Percentiles rank a stretch among this genome's conserved stretches.
Evolutionary conservation across 352 stramenopile species (phyloP).

Genomic region (Aphanomyces cochlioides): DNA sequence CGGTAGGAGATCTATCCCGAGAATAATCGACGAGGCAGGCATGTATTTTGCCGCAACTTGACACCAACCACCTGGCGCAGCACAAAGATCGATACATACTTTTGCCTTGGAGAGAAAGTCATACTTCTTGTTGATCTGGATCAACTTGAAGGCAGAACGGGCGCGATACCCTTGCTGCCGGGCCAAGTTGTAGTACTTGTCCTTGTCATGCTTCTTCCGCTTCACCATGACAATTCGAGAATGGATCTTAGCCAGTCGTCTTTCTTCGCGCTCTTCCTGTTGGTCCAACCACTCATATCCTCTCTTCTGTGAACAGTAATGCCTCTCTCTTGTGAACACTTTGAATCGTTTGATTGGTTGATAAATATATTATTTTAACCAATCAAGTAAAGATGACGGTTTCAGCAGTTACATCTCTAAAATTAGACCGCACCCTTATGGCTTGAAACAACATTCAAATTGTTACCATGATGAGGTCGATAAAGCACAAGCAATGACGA

Average conservation of each 20-base stretch:
- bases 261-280: no score
- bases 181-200: conserved; percentile 99
- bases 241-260: background rate
- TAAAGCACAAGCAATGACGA: no score
- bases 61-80: conserved; percentile 98
- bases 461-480: no score
- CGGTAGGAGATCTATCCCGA: conserved; percentile 97
- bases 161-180: conserved; percentile 98
- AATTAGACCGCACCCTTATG: no score
- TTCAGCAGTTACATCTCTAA: no score
- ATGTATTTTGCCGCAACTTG: conserved; percentile 90
- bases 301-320: no score
- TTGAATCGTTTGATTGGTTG: no score
- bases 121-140: conserved; percentile 99
- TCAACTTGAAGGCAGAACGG: conserved; percentile 99
- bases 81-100: conserved; percentile 98
- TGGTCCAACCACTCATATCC: no score
- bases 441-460: no score
- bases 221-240: conserved; percentile 73
- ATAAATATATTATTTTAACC: no score
- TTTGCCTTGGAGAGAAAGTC: conserved; percentile 95
- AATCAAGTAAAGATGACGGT: no score
- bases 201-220: conserved; percentile 98
- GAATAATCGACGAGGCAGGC: conserved; percentile 93
- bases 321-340: no score